Evolutionary conservation across 2,329 filamentous ascomycete species (phyloP).

Genomic region (Cladorrhinum sp.): DNA sequence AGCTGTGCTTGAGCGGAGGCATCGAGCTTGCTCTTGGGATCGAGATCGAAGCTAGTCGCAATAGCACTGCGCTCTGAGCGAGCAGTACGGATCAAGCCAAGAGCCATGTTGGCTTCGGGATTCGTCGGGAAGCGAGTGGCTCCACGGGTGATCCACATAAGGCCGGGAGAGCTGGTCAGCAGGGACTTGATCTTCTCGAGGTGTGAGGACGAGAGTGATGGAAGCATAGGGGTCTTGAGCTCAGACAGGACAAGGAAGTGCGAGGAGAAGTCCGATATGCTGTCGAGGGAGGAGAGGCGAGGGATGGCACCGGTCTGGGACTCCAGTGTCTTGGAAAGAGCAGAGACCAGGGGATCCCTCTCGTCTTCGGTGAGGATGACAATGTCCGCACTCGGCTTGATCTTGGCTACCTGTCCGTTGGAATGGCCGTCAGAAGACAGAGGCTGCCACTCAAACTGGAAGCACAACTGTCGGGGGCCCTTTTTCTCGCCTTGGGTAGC

Average conservation of each 20-base stretch:
- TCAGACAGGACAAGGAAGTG: conserved; percentile 28
- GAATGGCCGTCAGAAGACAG: conserved; percentile 1
- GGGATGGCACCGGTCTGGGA: conserved; percentile 11
- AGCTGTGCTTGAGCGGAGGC: conserved; percentile 15
- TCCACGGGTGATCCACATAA: conserved; percentile 35
- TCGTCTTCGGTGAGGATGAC: conserved; percentile 15
- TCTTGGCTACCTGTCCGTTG: background rate
- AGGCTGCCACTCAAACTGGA: conserved; percentile 27
- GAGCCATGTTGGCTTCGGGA: conserved; percentile 27
- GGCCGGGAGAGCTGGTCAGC: conserved; percentile 27
- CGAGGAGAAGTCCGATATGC: conserved; percentile 12
- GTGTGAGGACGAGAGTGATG: conserved; percentile 11
- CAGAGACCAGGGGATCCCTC: conserved; percentile 6
- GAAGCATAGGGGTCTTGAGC: conserved; percentile 23
- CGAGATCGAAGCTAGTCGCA: conserved; percentile 27
- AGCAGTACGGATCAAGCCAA: conserved; percentile 29
- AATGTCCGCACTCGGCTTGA: conserved; percentile 5
- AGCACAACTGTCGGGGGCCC: conserved; percentile 27
- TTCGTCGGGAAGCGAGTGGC: conserved; percentile 19
- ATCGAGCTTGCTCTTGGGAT: conserved; percentile 20
- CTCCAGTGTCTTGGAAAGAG: conserved; percentile 16
- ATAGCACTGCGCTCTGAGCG: conserved; percentile 27
- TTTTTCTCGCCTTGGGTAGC: background rate
- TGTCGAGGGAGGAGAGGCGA: conserved; percentile 17
- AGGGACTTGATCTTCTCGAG: conserved; percentile 26